Base-by-base conservation (phyloP, 139 green algal genomes). In the Chlamydomonas applanata region DNA sequence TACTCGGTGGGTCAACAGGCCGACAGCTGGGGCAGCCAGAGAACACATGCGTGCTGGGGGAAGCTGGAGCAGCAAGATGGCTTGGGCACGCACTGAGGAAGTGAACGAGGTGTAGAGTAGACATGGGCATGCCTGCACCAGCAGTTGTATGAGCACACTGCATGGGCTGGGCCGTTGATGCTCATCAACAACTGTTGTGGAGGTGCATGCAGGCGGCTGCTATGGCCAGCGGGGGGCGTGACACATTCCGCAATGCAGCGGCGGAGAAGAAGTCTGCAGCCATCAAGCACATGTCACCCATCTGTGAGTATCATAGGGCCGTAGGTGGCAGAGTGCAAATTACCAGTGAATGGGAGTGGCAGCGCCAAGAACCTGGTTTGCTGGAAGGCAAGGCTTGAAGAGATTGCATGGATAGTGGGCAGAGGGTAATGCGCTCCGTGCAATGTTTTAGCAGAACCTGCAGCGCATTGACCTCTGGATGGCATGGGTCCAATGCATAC, bases 241-340 rank as follows among this genome's bases (percentile, higher is more conserved):
- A 93, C 70, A 80, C 91, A 24, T 94, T 95, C 56, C 40, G 68
- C 45, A 74, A 66, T 3, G 67, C 78, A 19, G 33, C 68, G 0
- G 73, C 52, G 30, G 86, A 90, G 65, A 83, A 79, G 62, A 84
- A 82, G 72, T 85, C 85, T 20, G 87, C 87, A 0, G 72, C 79
- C 7, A 62, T 98, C 46, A 88, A 92, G 35, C 71, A 92, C 80
- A 89, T 98, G n/a, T 81, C 86, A 3, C 64, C 85, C 44, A 89
- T 97, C 13, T 56, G 82, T 90, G 74, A 76, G 82, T 73, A 25
- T 3, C 11, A 7, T 22, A 22, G 62, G 62, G 62, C 9, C 13
- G 62, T 62, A 29, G n/a, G n/a, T 56, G 46, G 46, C 14, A n/a
- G n/a, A 16, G 20, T 57, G n/a, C 27, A 46, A 2, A 27, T 61